Conservation (phyloP, 73 alveolate genomes). For the Tetrahymena elliotti region DNA sequence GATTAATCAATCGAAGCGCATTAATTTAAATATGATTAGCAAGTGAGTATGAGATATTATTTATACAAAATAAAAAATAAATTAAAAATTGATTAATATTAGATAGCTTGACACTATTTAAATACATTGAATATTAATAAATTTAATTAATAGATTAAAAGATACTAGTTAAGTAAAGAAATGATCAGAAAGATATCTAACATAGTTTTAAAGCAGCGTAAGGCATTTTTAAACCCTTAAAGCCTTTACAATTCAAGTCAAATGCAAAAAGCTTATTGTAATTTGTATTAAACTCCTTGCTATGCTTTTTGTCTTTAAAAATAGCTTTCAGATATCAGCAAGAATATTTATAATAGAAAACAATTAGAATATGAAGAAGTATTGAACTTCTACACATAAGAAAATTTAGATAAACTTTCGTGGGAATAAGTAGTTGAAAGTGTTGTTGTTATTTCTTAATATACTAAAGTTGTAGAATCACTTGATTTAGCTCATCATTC, state of each 20-base stretch:
- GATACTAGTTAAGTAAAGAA: neutral
- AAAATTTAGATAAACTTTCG: neutral
- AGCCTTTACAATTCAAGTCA: too few relatives aligned
- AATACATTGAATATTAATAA: too few relatives aligned
- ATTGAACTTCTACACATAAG: neutral
- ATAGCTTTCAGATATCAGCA: neutral
- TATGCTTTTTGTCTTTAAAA: neutral
- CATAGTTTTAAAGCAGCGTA: neutral
- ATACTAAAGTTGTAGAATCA: neutral
- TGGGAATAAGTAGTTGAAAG: neutral
- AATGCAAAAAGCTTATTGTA: neutral
- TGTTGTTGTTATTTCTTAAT: neutral
- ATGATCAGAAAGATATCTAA: neutral
- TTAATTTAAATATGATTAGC: too few relatives aligned
- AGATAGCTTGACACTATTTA: neutral
- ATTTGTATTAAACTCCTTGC: neutral
- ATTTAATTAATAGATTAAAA: neutral
- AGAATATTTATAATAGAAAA: neutral
- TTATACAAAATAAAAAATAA: too few relatives aligned
- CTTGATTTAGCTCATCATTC: neutral
- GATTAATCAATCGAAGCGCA: neutral
- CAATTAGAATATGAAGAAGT: neutral
- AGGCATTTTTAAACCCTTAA: neutral
- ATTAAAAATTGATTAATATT: too few relatives aligned
- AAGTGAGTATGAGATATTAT: too few relatives aligned